Evolutionary conservation across 495 filamentous ascomycete species (phyloP).

Genomic region (Trichoderma reesei): DNA sequence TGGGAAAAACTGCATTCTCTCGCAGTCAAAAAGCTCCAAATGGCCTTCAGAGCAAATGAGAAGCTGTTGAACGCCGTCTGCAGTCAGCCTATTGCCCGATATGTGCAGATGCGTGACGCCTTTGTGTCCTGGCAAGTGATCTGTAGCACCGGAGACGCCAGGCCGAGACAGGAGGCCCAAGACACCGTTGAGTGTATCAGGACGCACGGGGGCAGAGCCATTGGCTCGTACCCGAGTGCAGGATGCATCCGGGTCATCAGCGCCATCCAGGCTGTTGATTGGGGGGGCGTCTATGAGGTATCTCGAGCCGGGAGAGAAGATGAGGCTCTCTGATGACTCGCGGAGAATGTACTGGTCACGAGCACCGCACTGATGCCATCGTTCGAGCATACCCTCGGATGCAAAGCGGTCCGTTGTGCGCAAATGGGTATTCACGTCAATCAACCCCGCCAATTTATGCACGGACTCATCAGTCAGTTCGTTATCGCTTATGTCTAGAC

Average conservation of each 20-base stretch:
- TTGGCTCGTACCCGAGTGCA: constrained; percentile 23
- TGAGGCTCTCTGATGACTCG: constrained; percentile 27
- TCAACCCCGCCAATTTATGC: too few species aligned
- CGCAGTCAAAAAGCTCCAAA: constrained; percentile 37
- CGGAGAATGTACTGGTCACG: constrained; percentile 27
- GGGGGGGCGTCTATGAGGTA: background rate
- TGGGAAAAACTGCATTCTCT: constrained; percentile 16
- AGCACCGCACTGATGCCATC: constrained; percentile 14
- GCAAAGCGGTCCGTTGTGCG: constrained; percentile 21
- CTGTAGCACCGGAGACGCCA: constrained; percentile 10
- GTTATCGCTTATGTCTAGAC: constrained; percentile 37
- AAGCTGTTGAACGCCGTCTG: constrained; percentile 21
- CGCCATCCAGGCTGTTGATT: background rate
- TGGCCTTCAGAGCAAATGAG: constrained; percentile 25
- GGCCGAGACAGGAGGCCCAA: constrained; percentile 21
- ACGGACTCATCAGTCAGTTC: constrained; percentile 26
- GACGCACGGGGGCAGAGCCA: constrained; percentile 20
- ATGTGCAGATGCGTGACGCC: constrained; percentile 37
- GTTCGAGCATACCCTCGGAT: constrained; percentile 22
- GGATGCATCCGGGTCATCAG: background rate
- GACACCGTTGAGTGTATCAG: constrained; percentile 23
- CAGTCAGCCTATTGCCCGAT: constrained; percentile 27
- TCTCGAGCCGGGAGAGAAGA: background rate
- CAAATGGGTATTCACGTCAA: constrained; percentile 14
- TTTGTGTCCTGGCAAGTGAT: constrained; percentile 14